Percentiles rank a stretch among this genome's conserved stretches.
Evolutionary conservation across 306 rosid species (phyloP).

Genomic region (Vigna nakashimae): DNA sequence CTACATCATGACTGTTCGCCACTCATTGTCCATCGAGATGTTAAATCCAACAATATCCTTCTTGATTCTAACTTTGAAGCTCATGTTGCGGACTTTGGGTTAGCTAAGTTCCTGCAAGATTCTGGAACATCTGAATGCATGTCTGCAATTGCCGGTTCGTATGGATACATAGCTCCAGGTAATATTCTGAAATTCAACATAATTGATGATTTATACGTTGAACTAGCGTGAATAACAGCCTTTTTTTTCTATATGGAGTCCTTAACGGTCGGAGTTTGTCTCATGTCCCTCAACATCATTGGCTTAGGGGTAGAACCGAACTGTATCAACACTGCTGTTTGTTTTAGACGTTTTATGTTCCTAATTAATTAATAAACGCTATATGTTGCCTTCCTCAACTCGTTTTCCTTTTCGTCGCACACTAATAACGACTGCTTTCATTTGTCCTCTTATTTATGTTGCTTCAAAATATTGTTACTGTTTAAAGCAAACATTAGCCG

Average conservation of each 20-base stretch:
- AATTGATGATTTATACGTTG: conserved; percentile 29
- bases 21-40: conserved; percentile 71
- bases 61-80: conserved; percentile 59
- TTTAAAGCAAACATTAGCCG: conserved; percentile 34
- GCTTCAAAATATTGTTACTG: conserved; percentile 40
- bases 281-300: conserved; percentile 36
- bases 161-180: conserved; percentile 98
- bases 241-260: conserved; percentile 16
- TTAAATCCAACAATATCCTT: conserved; percentile 58
- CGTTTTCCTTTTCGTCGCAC: background rate
- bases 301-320: conserved; percentile 30
- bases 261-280: conserved; percentile 31
- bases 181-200: conserved; percentile 18
- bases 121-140: conserved; percentile 87
- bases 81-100: conserved; percentile 71
- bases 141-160: conserved; percentile 93
- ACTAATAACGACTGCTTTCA: too few species aligned
- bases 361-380: conserved; percentile 37
- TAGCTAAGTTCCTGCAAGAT: conserved; percentile 83
- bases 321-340: conserved; percentile 41
- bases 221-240: conserved; percentile 16
- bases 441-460: background rate
- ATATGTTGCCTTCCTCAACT: conserved; percentile 45
- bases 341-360: conserved; percentile 27
- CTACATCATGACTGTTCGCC: conserved; percentile 91